These are phyloP conservation scores for Colletotrichum phormii DNA, from an alignment of 2,329 filamentous ascomycete species.

Conservation along the genomic window DNA sequence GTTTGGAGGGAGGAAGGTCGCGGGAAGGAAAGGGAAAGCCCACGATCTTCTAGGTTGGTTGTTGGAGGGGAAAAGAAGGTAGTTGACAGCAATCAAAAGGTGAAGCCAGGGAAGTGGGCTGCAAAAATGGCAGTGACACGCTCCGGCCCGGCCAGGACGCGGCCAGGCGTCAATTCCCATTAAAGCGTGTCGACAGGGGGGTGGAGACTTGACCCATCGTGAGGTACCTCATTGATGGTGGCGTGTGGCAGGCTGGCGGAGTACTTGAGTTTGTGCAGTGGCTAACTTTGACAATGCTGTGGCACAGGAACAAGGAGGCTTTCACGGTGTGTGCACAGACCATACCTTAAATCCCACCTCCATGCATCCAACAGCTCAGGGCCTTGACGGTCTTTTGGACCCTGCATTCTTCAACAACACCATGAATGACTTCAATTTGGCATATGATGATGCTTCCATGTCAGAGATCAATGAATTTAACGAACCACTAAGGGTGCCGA, in stretches of 20 bases:
- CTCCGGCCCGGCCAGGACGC: conserved; percentile 20
- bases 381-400: not conserved
- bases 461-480: not conserved
- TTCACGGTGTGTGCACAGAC: conserved; percentile 17
- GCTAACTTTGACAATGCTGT: not conserved
- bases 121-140: conserved; percentile 36
- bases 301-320: not conserved
- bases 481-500: too few relatives aligned
- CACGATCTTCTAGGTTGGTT: conserved; percentile 17
- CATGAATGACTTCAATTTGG: not conserved
- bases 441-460: not conserved
- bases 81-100: not conserved
- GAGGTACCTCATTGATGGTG: not conserved
- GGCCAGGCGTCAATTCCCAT: conserved; percentile 29
- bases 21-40: conserved; percentile 5
- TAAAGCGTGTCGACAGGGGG: conserved; percentile 34
- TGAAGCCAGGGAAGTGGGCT: conserved; percentile 23
- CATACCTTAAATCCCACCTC: conserved; percentile 27
- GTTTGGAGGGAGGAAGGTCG: not conserved
- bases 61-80: conserved; percentile 5
- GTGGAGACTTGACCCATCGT: not conserved
- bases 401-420: not conserved
- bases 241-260: not conserved
- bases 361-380: not conserved
- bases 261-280: not conserved